Evolutionary conservation across 305 asterid species (phyloP), one percentile per base, ranked within the genome.

Genomic region (Fraxinus sp.): DNA sequence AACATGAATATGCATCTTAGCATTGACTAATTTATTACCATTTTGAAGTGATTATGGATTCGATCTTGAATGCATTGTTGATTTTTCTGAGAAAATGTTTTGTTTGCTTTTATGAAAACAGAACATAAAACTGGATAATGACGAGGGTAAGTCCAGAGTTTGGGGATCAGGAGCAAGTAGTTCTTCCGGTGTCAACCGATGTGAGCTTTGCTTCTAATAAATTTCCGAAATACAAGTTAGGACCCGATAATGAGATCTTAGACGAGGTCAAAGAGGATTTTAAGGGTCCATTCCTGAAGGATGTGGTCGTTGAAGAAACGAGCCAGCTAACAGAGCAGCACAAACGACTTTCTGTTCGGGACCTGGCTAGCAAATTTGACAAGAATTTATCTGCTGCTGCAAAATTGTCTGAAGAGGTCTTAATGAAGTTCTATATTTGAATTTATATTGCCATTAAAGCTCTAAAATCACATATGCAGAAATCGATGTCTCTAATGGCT

Each of bases 311-410:
- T 46, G 91, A 92, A 76, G 98, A 94, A 88, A 88, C 92, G 14
- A 73, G 89, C 20, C 92, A 93, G 85, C 91, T 96, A 57, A 89
- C 92, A 7, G 93, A 92, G 68, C 99, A 96, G 70, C 99, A 94
- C 87, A 89, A 87, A 85, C 98, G 99, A 13, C 93, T 96, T 20
- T 96, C 99, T 71, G 99, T 96, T 79, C 93, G 99, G 16, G 98
- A 94, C 82, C 93, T 96, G 78, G 99, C 99, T 81, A 93, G 93
- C 90, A 94, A 93, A 87, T 96, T 96, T n/a, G 98, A 96, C 92
- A 96, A 94, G 95, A 96, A 92, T 86, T 91, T 94, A 92, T 85
- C 99, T 46, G 93, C 99, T 43, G 98, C 99, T 24, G 98, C 98
- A 28, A 96, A 96, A 86, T 87, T 96, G 87, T 91, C 98, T 4